Percentiles rank a stretch among this genome's conserved stretches.
Conservation (phyloP, 228 moss, liverwort and hornwort species). For the Sphagnum fallax region DNA sequence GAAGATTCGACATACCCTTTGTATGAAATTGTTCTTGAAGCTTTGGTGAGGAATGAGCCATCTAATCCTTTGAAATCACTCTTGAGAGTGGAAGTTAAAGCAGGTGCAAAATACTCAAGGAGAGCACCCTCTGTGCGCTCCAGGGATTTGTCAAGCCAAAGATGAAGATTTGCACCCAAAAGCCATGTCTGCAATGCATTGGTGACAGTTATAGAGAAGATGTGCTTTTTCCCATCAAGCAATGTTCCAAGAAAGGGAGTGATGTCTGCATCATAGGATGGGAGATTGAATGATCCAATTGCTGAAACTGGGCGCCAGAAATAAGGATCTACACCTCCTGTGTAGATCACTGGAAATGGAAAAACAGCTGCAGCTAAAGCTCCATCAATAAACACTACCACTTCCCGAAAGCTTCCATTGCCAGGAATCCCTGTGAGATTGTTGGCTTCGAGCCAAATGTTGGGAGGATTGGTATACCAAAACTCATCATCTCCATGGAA, state of each 20-base stretch:
- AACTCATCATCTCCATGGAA: constrained; percentile 66
- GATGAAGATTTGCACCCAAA: constrained; percentile 58
- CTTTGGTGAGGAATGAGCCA: constrained; percentile 36
- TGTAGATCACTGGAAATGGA: constrained; percentile 75
- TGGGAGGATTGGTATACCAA: constrained; percentile 77
- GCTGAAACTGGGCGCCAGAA: constrained; percentile 78
- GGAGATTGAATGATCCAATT: constrained; percentile 75
- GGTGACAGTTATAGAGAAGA: constrained; percentile 33
- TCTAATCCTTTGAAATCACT: constrained; percentile 25
- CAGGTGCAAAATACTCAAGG: constrained; percentile 24
- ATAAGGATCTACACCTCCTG: constrained; percentile 69
- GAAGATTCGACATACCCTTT: constrained; percentile 56
- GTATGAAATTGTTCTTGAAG: constrained; percentile 26
- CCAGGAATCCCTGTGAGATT: constrained; percentile 49
- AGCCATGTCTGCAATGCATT: constrained; percentile 63
- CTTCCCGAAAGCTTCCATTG: constrained; percentile 67
- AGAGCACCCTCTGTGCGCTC: constrained; percentile 34
- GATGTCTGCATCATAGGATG: constrained; percentile 67
- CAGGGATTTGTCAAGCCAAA: constrained; percentile 49
- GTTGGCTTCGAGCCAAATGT: constrained; percentile 36
- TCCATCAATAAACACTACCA: constrained; percentile 48
- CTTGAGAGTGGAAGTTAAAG: constrained; percentile 7
- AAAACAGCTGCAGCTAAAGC: constrained; percentile 47
- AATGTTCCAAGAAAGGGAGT: constrained; percentile 67
- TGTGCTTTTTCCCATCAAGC: constrained; percentile 36